Evolutionary conservation across 768 basidiomycete species (phyloP).

Genomic region (Exidia glandulosa): DNA sequence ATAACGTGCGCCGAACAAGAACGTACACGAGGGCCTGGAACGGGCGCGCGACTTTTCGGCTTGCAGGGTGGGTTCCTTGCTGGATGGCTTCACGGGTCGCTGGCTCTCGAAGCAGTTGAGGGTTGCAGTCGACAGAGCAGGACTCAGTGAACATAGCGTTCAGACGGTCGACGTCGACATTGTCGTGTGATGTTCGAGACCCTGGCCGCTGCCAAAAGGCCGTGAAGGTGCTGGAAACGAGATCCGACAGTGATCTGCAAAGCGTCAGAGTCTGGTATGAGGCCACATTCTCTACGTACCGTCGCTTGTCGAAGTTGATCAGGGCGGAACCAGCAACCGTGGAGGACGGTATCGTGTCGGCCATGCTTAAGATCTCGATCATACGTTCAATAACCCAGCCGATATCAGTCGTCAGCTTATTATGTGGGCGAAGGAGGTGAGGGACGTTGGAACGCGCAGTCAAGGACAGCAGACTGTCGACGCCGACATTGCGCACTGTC

Average conservation of each 20-base stretch:
- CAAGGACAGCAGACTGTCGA: constrained; percentile 50
- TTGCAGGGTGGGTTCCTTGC: constrained; percentile 26
- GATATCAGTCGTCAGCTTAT: constrained; percentile 58
- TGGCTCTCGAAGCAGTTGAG: constrained; percentile 65
- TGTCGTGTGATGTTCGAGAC: constrained; percentile 44
- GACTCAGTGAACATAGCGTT: constrained; percentile 68
- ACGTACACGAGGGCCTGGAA: constrained; percentile 49
- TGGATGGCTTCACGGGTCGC: constrained; percentile 50
- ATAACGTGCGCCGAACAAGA: background rate
- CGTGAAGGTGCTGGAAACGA: constrained; percentile 44
- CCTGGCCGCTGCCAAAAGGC: constrained; percentile 32
- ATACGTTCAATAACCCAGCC: constrained; percentile 78
- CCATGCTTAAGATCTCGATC: constrained; percentile 64
- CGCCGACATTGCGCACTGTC: constrained; percentile 43
- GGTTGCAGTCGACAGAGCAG: constrained; percentile 49
- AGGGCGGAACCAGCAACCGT: constrained; percentile 47
- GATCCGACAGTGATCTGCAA: constrained; percentile 51
- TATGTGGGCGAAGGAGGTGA: constrained; percentile 29
- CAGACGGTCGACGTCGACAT: constrained; percentile 63
- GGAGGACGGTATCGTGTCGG: constrained; percentile 50
- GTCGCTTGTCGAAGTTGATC: constrained; percentile 74
- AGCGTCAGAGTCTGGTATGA: constrained; percentile 7
- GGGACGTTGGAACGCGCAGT: constrained; percentile 38
- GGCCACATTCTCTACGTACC: constrained; percentile 31
- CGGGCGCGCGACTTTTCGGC: constrained; percentile 44